phyloP scores from a whole-genome alignment of 805 yeast species.

The Candida golubevii region DNA sequence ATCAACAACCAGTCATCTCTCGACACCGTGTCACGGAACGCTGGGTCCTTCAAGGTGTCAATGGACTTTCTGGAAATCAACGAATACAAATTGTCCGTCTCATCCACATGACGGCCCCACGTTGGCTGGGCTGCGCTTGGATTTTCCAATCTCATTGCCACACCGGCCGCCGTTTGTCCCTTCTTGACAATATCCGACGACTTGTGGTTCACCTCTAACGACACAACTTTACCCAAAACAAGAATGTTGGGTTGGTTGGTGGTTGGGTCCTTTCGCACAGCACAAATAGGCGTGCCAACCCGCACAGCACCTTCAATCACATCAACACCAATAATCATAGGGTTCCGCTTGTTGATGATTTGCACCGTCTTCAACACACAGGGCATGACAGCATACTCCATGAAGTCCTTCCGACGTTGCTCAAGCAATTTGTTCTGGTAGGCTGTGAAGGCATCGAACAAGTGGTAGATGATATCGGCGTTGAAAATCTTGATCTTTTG shows the following conservation, averaged over 20 bases:
- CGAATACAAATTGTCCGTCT: constrained; percentile 86
- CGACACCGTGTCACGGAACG: constrained; percentile 90
- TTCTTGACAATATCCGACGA: constrained; percentile 74
- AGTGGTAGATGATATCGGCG: constrained; percentile 94
- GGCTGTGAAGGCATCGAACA: constrained; percentile 91
- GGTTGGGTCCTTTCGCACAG: constrained; percentile 82
- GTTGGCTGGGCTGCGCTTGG: constrained; percentile 91
- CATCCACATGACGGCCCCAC: constrained; percentile 99
- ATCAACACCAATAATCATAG: constrained; percentile 99
- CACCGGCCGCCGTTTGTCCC: constrained; percentile 97
- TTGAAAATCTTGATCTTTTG: constrained; percentile 88
- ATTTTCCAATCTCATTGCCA: constrained; percentile 94
- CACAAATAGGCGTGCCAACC: constrained; percentile 92
- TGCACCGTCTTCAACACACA: constrained; percentile 92
- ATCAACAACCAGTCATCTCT: constrained; percentile 95
- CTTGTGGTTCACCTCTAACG: constrained; percentile 96
- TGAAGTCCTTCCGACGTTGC: constrained; percentile 82
- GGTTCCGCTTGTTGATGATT: constrained; percentile 96
- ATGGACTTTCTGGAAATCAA: constrained; percentile 83
- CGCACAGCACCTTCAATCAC: constrained; percentile 86
- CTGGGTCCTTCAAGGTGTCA: constrained; percentile 97
- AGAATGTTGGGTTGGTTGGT: constrained; percentile 70
- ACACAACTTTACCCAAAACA: constrained; percentile 81
- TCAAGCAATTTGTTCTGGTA: constrained; percentile 87
- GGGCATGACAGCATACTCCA: constrained; percentile 90